Evolutionary conservation across 1,284 basidiomycete species (phyloP).

Genomic region (Pulchroboletus neoregius): DNA sequence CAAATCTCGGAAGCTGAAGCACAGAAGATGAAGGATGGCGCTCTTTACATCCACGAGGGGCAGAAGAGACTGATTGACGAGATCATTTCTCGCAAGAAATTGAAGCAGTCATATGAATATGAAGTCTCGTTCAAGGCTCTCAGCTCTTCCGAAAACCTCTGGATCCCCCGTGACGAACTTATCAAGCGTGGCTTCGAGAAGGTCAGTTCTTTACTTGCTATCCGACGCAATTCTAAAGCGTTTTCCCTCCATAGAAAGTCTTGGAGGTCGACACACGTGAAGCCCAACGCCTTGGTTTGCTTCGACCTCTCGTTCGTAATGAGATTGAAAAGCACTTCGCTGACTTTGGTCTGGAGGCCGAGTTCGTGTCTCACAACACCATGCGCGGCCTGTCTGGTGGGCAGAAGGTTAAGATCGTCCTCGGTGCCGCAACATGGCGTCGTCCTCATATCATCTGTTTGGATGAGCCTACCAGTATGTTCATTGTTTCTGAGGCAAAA

Average conservation of each 20-base stretch:
- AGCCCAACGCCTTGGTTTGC: constrained; percentile 93
- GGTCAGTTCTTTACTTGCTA: constrained; percentile 36
- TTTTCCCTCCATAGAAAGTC: constrained; percentile 61
- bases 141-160: constrained; percentile 93
- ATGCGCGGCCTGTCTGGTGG: constrained; percentile 98
- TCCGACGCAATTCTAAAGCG: neutral
- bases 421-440: constrained; percentile 98
- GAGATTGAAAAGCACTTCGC: constrained; percentile 98
- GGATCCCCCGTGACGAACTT: constrained; percentile 94
- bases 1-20: constrained; percentile 85
- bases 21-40: constrained; percentile 97
- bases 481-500: neutral
- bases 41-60: constrained; percentile 82
- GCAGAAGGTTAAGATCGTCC: constrained; percentile 99
- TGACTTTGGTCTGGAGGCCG: constrained; percentile 94
- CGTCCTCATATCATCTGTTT: constrained; percentile 96
- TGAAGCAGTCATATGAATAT: constrained; percentile 99
- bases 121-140: constrained; percentile 93
- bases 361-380: constrained; percentile 95
- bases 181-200: constrained; percentile 98
- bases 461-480: constrained; percentile 91
- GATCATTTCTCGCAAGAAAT: constrained; percentile 89
- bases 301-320: constrained; percentile 93
- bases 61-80: constrained; percentile 95
- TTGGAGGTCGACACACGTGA: constrained; percentile 96